Conservation (phyloP, 1,139 yeast genomes). For the Maudiozyma humilis region DNA sequence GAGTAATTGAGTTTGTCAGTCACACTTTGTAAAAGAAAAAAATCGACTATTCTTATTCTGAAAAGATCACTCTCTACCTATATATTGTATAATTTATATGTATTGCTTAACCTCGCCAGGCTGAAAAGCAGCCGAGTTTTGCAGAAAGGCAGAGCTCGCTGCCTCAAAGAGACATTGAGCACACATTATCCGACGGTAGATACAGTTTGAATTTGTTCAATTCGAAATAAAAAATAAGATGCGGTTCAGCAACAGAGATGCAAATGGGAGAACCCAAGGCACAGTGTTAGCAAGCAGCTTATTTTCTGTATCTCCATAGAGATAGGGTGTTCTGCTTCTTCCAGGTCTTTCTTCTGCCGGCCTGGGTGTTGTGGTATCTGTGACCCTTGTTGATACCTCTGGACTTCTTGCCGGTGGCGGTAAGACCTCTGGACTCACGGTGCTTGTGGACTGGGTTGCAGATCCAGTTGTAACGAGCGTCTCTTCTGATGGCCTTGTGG, state of each 20-base stretch:
- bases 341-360: conserved; percentile 99
- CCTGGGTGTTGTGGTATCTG: conserved; percentile 94
- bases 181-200: background rate
- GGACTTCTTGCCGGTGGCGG: conserved; percentile 96
- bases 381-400: conserved; percentile 99
- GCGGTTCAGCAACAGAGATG: conserved; percentile 2
- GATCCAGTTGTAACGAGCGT: conserved; percentile 99
- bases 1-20: too few species aligned
- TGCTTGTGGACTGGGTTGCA: conserved; percentile 99
- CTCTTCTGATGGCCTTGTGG: conserved; percentile 99
- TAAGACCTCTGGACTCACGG: conserved; percentile 99
- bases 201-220: background rate
- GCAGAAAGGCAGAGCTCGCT: too few species aligned
- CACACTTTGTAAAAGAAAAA: too few species aligned
- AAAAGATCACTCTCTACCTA: background rate
- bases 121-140: background rate
- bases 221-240: background rate
- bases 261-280: conserved; percentile 1
- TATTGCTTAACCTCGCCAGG: too few species aligned
- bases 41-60: background rate
- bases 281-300: conserved; percentile 31
- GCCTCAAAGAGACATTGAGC: too few species aligned
- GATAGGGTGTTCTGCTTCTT: conserved; percentile 98
- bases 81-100: too few species aligned
- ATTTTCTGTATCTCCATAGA: conserved; percentile 99